These are phyloP conservation scores for Salix arbutifolia DNA, from an alignment of 345 rosid species.

Conservation along the genomic window DNA sequence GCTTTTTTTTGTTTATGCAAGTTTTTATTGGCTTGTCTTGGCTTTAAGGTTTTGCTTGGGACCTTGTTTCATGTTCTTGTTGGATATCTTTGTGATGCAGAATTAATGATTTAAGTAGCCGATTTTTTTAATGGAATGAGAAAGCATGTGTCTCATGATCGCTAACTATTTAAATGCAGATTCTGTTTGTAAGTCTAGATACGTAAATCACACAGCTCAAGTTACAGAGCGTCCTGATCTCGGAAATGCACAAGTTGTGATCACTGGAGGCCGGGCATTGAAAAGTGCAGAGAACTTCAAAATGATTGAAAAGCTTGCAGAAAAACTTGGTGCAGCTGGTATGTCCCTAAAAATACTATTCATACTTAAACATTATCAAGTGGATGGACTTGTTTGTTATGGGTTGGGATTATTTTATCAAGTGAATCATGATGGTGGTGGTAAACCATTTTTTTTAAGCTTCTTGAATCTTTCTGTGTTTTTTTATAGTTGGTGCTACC, in stretches of 20 bases:
- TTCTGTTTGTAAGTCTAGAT: constrained; percentile 60
- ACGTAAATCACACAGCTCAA: constrained; percentile 58
- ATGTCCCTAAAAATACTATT: background rate
- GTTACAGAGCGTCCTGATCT: constrained; percentile 94
- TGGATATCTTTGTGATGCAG: background rate
- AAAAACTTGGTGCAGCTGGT: constrained; percentile 98
- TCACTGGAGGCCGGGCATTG: constrained; percentile 89
- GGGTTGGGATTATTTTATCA: background rate
- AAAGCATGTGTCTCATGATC: background rate
- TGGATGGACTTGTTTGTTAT: background rate
- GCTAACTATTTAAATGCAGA: constrained; percentile 37
- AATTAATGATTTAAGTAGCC: background rate
- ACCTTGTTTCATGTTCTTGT: background rate
- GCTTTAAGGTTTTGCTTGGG: background rate
- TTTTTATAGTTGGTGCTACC: constrained; percentile 82
- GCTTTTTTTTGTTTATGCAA: constrained; percentile 10
- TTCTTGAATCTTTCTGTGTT: background rate
- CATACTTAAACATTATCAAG: background rate
- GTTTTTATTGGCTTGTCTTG: constrained; percentile 5
- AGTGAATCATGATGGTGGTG: too few relatives aligned
- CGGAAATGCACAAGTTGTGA: constrained; percentile 79
- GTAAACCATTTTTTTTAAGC: too few relatives aligned
- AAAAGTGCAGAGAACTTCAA: constrained; percentile 90
- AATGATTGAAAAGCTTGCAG: constrained; percentile 93
- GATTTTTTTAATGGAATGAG: background rate